phyloP scores from a whole-genome alignment of 2,329 filamentous ascomycete genomes.

The Fusarium sp. region DNA sequence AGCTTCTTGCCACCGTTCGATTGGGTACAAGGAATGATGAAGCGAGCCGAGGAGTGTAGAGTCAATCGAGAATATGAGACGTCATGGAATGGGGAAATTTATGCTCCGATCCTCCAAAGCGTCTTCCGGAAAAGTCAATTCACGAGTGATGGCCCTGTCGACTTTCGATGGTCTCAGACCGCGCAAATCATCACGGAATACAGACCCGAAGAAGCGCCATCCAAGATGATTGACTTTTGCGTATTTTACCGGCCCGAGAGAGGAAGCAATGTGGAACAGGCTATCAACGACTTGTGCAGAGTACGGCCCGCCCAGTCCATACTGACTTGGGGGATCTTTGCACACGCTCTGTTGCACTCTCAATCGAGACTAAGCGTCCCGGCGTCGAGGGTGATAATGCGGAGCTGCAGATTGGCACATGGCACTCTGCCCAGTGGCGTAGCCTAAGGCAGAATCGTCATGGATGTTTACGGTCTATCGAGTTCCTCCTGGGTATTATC shows the following conservation, averaged over 20 bases:
- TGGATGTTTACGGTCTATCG: background rate
- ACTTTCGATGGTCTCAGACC: constrained; percentile 8
- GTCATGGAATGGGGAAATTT: constrained; percentile 30
- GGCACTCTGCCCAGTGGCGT: background rate
- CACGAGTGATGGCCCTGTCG: constrained; percentile 5
- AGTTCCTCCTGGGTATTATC: background rate
- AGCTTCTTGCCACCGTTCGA: constrained; percentile 1
- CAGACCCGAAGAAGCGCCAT: constrained; percentile 24
- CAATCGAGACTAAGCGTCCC: background rate
- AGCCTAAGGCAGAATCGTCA: background rate
- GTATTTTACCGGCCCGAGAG: constrained; percentile 9
- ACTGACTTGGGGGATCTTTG: constrained; percentile 45
- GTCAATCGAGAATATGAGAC: constrained; percentile 24
- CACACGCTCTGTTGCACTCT: background rate
- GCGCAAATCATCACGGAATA: constrained; percentile 17
- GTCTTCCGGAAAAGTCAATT: constrained; percentile 16
- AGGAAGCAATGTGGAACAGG: constrained; percentile 14
- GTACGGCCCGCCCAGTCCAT: constrained; percentile 23
- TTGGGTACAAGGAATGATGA: constrained; percentile 15
- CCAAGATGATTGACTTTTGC: constrained; percentile 38
- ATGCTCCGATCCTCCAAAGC: constrained; percentile 23
- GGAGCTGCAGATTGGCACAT: background rate
- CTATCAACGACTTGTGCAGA: constrained; percentile 13
- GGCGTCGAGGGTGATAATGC: background rate
- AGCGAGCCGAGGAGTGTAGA: constrained; percentile 20